Evolutionary conservation across 257 asterid genomes (phyloP).

Genomic region (Penstemon barbatus): DNA sequence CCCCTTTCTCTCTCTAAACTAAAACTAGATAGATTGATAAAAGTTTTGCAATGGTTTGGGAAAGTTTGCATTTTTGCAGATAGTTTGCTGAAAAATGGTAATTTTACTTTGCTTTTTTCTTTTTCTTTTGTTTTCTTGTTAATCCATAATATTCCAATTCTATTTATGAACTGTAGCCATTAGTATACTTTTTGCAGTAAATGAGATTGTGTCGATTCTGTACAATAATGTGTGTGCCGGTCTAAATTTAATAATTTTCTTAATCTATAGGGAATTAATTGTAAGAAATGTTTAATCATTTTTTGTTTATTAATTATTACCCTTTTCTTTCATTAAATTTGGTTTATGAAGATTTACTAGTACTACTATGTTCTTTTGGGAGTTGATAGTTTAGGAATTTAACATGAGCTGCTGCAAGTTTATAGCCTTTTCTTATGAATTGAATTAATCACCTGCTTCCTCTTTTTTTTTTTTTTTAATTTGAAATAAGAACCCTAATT

Average conservation of each 20-base stretch:
- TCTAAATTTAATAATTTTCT: background rate
- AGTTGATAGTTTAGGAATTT: slow-evolving; percentile 17
- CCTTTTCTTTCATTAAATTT: slow-evolving; percentile 24
- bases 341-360: slow-evolving; percentile 15
- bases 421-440: background rate
- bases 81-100: slow-evolving; percentile 39
- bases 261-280: slow-evolving; percentile 1
- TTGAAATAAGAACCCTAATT: background rate
- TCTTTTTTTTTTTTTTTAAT: background rate
- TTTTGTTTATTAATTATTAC: slow-evolving; percentile 19
- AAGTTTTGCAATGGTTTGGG: slow-evolving; percentile 33
- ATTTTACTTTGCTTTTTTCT: slow-evolving; percentile 14
- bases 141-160: background rate
- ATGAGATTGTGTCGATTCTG: slow-evolving; percentile 10
- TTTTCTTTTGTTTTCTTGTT: slow-evolving; percentile 1
- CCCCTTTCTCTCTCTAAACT: slow-evolving; percentile 35
- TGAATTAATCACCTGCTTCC: slow-evolving; percentile 4
- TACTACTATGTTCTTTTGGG: background rate
- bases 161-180: slow-evolving; percentile 9
- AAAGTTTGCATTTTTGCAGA: slow-evolving; percentile 33
- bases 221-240: slow-evolving; percentile 19
- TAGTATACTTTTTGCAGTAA: slow-evolving; percentile 5
- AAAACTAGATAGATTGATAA: slow-evolving; percentile 31
- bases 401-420: background rate
- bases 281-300: slow-evolving; percentile 5